Evolutionary conservation across 345 rosid genomes (phyloP).

Genomic region (Nephelium lappaceum): DNA sequence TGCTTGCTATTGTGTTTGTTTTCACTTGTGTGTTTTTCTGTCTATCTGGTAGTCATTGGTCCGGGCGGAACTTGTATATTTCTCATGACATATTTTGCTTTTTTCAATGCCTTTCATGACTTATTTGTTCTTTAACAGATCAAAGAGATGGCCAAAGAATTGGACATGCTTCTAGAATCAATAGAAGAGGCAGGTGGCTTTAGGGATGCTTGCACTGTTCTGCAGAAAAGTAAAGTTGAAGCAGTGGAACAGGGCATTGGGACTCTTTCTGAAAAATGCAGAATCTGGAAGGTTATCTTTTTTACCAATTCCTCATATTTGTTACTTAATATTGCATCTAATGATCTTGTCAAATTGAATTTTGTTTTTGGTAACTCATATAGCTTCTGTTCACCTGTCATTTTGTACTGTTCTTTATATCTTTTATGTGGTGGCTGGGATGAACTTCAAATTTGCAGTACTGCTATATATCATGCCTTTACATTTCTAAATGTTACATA

Average conservation of each 20-base stretch:
- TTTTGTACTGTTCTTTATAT: background rate
- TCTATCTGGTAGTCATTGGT: background rate
- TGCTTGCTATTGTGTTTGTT: background rate
- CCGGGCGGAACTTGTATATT: constrained; percentile 9
- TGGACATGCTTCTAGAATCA: constrained; percentile 72
- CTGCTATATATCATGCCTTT: constrained; percentile 1
- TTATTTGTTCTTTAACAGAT: constrained; percentile 43
- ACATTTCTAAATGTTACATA: constrained; percentile 11
- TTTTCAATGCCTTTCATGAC: constrained; percentile 1
- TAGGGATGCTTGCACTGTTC: constrained; percentile 74
- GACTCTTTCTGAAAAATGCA: constrained; percentile 61
- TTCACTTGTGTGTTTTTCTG: background rate
- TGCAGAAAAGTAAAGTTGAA: constrained; percentile 59
- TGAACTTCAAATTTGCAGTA: constrained; percentile 20
- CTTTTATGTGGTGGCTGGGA: background rate
- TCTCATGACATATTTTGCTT: constrained; percentile 4
- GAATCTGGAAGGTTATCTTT: constrained; percentile 62
- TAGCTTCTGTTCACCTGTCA: background rate
- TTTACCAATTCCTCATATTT: constrained; percentile 15
- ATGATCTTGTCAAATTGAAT: background rate
- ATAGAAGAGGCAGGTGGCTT: constrained; percentile 83
- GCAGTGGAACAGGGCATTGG: constrained; percentile 68
- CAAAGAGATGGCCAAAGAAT: constrained; percentile 75
- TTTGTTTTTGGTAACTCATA: too few species aligned
- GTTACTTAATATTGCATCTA: background rate